These are phyloP conservation scores for Astrocystis sublimbata DNA, from an alignment of 495 filamentous ascomycete genomes.

Conservation along the genomic window DNA sequence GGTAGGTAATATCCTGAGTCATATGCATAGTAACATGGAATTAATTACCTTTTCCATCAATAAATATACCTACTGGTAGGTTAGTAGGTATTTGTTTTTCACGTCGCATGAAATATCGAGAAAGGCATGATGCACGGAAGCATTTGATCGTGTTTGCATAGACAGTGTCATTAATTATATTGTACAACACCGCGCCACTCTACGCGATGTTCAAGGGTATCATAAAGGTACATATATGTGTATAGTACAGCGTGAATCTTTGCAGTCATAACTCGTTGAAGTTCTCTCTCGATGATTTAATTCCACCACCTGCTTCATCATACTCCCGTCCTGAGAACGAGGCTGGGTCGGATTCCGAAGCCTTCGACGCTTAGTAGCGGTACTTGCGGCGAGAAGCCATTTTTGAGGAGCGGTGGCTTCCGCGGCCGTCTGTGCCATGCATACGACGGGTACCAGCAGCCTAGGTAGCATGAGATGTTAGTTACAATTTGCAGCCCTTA, in stretches of 20 bases:
- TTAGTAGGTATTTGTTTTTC: no score
- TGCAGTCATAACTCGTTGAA: background rate
- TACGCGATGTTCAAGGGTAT: background rate
- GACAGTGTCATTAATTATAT: background rate
- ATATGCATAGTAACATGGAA: no score
- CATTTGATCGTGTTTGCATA: no score
- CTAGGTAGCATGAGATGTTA: constrained; percentile 35
- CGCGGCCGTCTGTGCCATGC: constrained; percentile 70
- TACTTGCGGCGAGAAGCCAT: constrained; percentile 18
- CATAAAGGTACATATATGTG: background rate
- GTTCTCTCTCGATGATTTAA: background rate
- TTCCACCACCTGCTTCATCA: background rate
- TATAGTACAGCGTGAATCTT: constrained; percentile 6
- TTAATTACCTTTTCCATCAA: no score
- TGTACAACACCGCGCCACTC: background rate
- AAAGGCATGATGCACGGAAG: no score
- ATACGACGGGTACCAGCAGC: constrained; percentile 71
- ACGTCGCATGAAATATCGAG: no score
- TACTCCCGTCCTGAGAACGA: background rate
- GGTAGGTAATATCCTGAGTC: no score
- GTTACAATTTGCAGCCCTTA: no score
- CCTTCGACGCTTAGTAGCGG: constrained; percentile 9
- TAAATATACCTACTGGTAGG: no score
- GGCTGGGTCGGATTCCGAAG: background rate
- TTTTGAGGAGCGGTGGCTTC: constrained; percentile 34